Conservation (phyloP, 192 early-diverging fungal genomes). For the Coemansia sp. region DNA sequence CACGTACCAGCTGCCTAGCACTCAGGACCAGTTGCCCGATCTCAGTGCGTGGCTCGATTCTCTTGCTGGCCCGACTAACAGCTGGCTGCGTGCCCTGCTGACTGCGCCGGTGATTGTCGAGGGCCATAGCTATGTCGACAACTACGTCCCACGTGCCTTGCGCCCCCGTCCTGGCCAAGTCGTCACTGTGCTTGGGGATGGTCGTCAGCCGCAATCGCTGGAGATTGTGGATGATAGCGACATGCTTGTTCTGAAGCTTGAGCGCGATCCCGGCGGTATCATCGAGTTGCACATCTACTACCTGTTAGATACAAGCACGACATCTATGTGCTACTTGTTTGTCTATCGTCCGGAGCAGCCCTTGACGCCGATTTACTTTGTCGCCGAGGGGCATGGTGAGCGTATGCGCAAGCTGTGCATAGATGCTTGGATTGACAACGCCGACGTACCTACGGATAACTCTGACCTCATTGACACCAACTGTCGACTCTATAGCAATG, state of each 20-base stretch:
- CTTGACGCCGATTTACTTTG: slow-evolving; percentile 18
- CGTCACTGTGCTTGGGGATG: slow-evolving; percentile 14
- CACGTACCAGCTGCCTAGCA: slow-evolving; percentile 1
- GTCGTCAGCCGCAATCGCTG: too few species aligned
- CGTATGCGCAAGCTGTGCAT: too few species aligned
- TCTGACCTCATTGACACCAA: too few species aligned
- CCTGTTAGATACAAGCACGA: slow-evolving; percentile 43
- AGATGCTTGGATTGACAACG: too few species aligned
- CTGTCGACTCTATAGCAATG: too few species aligned
- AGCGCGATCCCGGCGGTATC: slow-evolving; percentile 69
- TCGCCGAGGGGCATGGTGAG: too few species aligned
- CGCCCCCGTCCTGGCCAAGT: slow-evolving; percentile 62
- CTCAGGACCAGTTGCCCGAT: slow-evolving; percentile 10
- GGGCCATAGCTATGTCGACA: slow-evolving; percentile 64
- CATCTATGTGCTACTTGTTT: slow-evolving; percentile 23
- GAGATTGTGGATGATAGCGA: too few species aligned
- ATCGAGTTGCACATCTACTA: slow-evolving; percentile 51
- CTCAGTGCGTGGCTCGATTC: slow-evolving; percentile 63
- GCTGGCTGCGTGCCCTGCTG: too few species aligned
- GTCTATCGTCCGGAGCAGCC: too few species aligned
- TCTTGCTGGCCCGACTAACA: too few species aligned
- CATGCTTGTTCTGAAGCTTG: slow-evolving; percentile 77
- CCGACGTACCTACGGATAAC: too few species aligned
- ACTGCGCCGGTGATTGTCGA: slow-evolving; percentile 75
- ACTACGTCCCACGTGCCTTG: slow-evolving; percentile 62